phyloP scores from a whole-genome alignment of 106 monocot genomes.

The Allium cepa region DNA sequence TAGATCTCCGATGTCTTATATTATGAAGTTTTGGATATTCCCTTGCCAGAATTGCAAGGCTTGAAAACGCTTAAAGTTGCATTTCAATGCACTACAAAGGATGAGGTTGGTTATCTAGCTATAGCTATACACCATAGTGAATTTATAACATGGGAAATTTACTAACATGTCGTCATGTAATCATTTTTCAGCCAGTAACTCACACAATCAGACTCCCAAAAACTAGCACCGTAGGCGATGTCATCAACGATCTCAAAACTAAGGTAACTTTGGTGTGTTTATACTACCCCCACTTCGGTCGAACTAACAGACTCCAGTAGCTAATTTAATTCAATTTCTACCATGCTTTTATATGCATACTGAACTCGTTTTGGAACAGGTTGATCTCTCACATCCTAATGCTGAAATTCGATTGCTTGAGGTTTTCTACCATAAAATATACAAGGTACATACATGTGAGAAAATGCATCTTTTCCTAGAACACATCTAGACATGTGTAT shows the following conservation, averaged over 20 bases:
- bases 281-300: too few species aligned
- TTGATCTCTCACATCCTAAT: conserved; percentile 83
- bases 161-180: not conserved
- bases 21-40: conserved; percentile 95
- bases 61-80: conserved; percentile 95
- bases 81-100: conserved; percentile 88
- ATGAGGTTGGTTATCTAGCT: conserved; percentile 43
- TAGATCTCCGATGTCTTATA: conserved; percentile 97
- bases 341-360: not conserved
- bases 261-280: conserved; percentile 32
- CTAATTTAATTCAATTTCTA: not conserved
- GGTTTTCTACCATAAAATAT: conserved; percentile 97
- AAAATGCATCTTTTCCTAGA: too few species aligned
- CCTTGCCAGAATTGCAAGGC: conserved; percentile 86
- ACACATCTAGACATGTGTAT: too few species aligned
- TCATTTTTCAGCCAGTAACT: conserved; percentile 48
- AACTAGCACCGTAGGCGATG: conserved; percentile 72
- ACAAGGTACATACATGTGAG: conserved; percentile 46
- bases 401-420: conserved; percentile 90
- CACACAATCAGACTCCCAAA: conserved; percentile 75
- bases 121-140: not conserved
- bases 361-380: conserved; percentile 28
- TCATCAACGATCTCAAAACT: conserved; percentile 68
- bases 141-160: not conserved
- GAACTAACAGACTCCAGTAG: too few species aligned